Evolutionary conservation across 768 basidiomycete genomes (phyloP).

Genomic region (Leccinum arenicola): DNA sequence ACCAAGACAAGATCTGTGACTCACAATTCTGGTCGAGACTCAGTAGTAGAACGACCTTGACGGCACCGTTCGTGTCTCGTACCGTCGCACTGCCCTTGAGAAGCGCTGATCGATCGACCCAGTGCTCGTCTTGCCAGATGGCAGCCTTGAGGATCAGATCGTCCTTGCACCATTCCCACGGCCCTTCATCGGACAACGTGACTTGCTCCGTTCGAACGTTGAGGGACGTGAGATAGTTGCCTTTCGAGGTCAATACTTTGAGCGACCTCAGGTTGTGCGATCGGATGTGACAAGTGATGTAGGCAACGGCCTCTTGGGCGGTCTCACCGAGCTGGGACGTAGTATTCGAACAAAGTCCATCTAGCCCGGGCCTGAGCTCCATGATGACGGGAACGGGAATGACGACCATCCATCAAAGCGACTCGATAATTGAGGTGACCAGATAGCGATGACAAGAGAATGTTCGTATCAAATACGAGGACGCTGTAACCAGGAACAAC

Average conservation of each 20-base stretch:
- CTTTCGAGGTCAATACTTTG: constrained; percentile 93
- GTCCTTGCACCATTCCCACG: constrained; percentile 81
- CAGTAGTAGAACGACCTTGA: constrained; percentile 85
- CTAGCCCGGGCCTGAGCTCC: constrained; percentile 57
- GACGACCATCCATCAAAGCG: constrained; percentile 80
- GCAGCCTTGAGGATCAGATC: constrained; percentile 92
- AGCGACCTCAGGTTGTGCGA: constrained; percentile 64
- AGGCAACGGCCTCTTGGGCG: constrained; percentile 69
- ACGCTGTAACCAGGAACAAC: constrained; percentile 84
- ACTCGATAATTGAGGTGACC: constrained; percentile 75
- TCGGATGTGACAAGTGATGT: constrained; percentile 73
- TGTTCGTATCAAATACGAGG: constrained; percentile 94
- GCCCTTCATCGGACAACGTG: constrained; percentile 54
- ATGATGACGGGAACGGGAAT: constrained; percentile 94
- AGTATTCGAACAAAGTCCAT: constrained; percentile 72
- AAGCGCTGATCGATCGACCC: constrained; percentile 78
- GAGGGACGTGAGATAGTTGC: constrained; percentile 87
- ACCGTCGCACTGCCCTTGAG: constrained; percentile 42
- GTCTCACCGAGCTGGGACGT: constrained; percentile 66
- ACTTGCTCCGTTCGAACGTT: constrained; percentile 81
- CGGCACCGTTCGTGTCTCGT: constrained; percentile 44
- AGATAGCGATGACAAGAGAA: constrained; percentile 82
- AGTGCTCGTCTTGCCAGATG: constrained; percentile 91
- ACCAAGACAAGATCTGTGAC: constrained; percentile 32
- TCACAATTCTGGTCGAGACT: constrained; percentile 90